phyloP scores from a whole-genome alignment of 805 yeast genomes.

The Candida sphagnicola region DNA sequence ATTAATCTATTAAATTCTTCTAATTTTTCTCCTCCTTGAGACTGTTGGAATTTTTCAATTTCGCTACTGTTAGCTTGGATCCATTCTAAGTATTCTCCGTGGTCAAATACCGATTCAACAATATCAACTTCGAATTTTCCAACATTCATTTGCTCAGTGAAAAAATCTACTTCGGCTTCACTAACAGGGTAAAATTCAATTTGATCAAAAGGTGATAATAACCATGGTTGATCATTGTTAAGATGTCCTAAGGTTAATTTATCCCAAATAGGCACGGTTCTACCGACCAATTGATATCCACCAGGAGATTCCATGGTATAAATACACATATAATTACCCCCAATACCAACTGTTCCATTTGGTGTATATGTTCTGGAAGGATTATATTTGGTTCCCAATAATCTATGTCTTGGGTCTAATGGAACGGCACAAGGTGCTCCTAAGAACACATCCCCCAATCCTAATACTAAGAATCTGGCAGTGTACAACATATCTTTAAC shows the following conservation, averaged over 20 bases:
- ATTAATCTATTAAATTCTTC: conserved; percentile 84
- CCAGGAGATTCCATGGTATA: conserved; percentile 99
- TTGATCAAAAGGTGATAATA: conserved; percentile 88
- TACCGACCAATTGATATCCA: conserved; percentile 94
- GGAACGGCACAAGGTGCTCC: conserved; percentile 99
- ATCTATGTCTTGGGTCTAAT: conserved; percentile 91
- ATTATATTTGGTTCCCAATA: conserved; percentile 89
- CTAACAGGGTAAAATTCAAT: conserved; percentile 90
- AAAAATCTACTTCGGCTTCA: conserved; percentile 73
- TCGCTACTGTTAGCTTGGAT: conserved; percentile 66
- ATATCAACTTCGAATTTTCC: conserved; percentile 78
- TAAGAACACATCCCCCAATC: conserved; percentile 93
- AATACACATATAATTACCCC: conserved; percentile 98
- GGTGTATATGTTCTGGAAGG: conserved; percentile 97
- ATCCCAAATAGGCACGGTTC: conserved; percentile 98
- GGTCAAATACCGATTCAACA: conserved; percentile 77
- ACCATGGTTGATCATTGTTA: conserved; percentile 68
- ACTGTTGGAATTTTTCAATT: conserved; percentile 61
- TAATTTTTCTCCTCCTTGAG: conserved; percentile 75
- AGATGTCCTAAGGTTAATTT: conserved; percentile 75
- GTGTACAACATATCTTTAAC: conserved; percentile 82
- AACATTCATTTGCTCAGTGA: conserved; percentile 69
- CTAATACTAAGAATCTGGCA: conserved; percentile 88
- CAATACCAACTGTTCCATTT: conserved; percentile 95
- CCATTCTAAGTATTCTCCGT: conserved; percentile 75